phyloP scores from a whole-genome alignment of 1,139 yeast genomes.

The Diutina ranongensis region DNA sequence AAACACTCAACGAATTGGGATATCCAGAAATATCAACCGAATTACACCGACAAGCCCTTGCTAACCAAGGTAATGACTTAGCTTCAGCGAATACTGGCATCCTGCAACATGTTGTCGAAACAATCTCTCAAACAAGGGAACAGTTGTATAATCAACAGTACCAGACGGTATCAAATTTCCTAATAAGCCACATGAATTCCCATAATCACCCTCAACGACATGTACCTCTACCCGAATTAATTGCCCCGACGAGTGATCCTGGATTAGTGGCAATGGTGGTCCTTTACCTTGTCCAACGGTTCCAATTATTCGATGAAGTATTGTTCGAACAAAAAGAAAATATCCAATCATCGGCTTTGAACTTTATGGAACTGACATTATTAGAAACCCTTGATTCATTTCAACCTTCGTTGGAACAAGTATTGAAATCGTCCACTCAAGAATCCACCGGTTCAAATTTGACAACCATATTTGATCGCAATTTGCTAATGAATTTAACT shows the following conservation, averaged over 20 bases:
- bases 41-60: background rate
- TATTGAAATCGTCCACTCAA: background rate
- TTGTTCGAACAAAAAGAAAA: background rate
- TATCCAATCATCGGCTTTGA: background rate
- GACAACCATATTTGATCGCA: slow-evolving; percentile 1
- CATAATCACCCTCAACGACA: background rate
- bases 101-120: background rate
- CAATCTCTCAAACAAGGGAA: background rate
- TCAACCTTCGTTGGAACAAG: background rate
- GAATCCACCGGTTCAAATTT: background rate
- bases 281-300: slow-evolving; percentile 2
- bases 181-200: background rate
- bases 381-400: slow-evolving; percentile 1
- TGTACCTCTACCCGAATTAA: background rate
- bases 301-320: background rate
- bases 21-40: background rate
- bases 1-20: background rate
- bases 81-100: background rate
- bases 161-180: background rate
- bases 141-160: background rate
- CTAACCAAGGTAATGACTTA: background rate
- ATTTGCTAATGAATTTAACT: background rate
- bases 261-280: slow-evolving; percentile 4
- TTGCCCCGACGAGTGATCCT: background rate
- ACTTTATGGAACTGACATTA: background rate